Percentiles rank a stretch among this genome's conserved stretches.
phyloP scores from a whole-genome alignment of 2,329 filamentous ascomycete species.

The Venturia asperata region DNA sequence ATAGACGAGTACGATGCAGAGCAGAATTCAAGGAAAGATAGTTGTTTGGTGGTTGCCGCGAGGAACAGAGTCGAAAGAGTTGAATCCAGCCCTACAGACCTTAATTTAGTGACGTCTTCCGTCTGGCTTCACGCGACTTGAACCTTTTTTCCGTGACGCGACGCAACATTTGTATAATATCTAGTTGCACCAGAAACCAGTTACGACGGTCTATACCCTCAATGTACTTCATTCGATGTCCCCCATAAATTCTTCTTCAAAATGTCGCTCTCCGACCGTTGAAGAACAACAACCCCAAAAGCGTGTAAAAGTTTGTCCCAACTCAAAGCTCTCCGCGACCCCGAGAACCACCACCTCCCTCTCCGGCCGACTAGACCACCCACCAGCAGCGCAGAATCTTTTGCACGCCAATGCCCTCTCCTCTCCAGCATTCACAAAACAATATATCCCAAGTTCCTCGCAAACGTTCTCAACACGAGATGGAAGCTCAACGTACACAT shows the following conservation, averaged over 20 bases:
- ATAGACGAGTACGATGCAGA: not conserved
- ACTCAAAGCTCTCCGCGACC: not conserved
- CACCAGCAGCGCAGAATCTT: not conserved
- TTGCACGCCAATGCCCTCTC: not conserved
- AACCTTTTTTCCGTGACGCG: not conserved
- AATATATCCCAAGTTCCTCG: not conserved
- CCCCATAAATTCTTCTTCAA: not conserved
- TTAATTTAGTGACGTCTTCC: conserved; percentile 4
- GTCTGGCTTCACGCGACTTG: not conserved
- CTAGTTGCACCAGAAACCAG: not conserved
- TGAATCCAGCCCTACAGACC: not conserved
- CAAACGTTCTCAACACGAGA: conserved; percentile 3
- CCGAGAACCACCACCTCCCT: not conserved
- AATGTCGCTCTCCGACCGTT: not conserved
- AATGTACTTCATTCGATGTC: not conserved
- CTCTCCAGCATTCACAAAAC: not conserved
- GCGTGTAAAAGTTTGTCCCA: not conserved
- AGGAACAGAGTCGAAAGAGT: not conserved
- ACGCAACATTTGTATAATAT: not conserved
- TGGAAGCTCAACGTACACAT: conserved; percentile 12
- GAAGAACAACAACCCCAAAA: not conserved
- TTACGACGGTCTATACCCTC: not conserved
- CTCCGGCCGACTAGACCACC: not conserved
- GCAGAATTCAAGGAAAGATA: not conserved
- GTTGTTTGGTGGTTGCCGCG: not conserved